A percentile compares a stretch with the other conserved stretches of the same genome.
These are phyloP conservation scores for Entomortierella parvispora DNA, from an alignment of 192 early-diverging fungal species.

Conservation along the genomic window DNA sequence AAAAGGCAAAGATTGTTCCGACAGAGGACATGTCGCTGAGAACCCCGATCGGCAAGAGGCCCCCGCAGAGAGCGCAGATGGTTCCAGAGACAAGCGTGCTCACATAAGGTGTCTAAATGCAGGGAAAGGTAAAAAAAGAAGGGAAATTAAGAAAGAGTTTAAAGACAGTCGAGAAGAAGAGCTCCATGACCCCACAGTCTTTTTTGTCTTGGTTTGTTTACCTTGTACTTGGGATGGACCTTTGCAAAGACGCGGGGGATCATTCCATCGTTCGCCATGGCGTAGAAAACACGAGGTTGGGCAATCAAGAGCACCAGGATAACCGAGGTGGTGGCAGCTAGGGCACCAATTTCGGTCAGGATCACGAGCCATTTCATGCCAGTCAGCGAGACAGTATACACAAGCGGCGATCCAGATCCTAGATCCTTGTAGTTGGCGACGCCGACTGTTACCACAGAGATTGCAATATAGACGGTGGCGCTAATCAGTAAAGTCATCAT, in stretches of 20 bases:
- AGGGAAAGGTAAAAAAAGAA: neutral
- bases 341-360: constrained; percentile 80
- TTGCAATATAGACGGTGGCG: constrained; percentile 77
- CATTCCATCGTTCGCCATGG: constrained; percentile 92
- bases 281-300: constrained; percentile 89
- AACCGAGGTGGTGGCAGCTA: constrained; percentile 83
- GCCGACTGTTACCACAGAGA: constrained; percentile 77
- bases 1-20: constrained; percentile 87
- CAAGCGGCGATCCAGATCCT: constrained; percentile 63
- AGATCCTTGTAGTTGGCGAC: constrained; percentile 68
- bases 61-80: constrained; percentile 73
- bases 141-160: neutral
- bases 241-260: constrained; percentile 78
- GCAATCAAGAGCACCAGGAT: constrained; percentile 79
- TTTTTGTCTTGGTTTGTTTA: neutral
- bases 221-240: constrained; percentile 73
- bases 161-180: too few relatives aligned
- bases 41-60: constrained; percentile 82
- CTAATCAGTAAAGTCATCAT: constrained; percentile 80
- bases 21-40: constrained; percentile 87
- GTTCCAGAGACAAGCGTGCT: constrained; percentile 74
- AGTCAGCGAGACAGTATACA: constrained; percentile 53
- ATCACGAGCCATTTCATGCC: constrained; percentile 76
- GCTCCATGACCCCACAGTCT: too few relatives aligned
- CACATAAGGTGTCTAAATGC: constrained; percentile 72